Conservation (phyloP, 257 asterid species). For the Petrea volubilis region DNA sequence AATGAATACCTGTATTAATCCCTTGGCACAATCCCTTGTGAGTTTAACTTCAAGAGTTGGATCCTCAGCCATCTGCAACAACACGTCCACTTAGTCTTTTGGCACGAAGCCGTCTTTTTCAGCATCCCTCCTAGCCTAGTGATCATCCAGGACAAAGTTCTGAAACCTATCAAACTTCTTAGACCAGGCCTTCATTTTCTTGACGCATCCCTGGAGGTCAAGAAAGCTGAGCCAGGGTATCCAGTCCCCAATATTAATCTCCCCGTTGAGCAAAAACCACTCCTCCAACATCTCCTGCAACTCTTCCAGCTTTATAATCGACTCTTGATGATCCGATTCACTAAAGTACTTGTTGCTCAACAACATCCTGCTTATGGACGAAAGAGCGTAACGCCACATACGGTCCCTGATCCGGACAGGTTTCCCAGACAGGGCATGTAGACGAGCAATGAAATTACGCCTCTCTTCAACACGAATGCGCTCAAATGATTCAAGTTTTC, state of each 20-base stretch:
- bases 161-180: slow-evolving; percentile 28
- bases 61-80: slow-evolving; percentile 16
- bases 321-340: background rate
- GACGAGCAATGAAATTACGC: slow-evolving; percentile 15
- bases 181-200: slow-evolving; percentile 32
- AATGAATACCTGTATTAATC: background rate
- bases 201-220: slow-evolving; percentile 51
- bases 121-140: slow-evolving; percentile 17
- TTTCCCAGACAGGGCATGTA: slow-evolving; percentile 25
- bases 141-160: slow-evolving; percentile 41
- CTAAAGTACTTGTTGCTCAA: slow-evolving; percentile 24
- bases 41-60: background rate
- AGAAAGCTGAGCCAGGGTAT: slow-evolving; percentile 50
- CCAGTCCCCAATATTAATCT: slow-evolving; percentile 45
- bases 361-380: slow-evolving; percentile 23
- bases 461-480: slow-evolving; percentile 39
- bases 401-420: slow-evolving; percentile 27
- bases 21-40: background rate
- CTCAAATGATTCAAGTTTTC: slow-evolving; percentile 31
- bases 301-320: slow-evolving; percentile 11
- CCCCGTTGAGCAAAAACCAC: slow-evolving; percentile 36
- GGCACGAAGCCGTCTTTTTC: background rate
- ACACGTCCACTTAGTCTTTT: background rate
- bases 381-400: slow-evolving; percentile 19
- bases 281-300: slow-evolving; percentile 31